Conservation (phyloP, 306 rosid species). For the Lablab purpureus region DNA sequence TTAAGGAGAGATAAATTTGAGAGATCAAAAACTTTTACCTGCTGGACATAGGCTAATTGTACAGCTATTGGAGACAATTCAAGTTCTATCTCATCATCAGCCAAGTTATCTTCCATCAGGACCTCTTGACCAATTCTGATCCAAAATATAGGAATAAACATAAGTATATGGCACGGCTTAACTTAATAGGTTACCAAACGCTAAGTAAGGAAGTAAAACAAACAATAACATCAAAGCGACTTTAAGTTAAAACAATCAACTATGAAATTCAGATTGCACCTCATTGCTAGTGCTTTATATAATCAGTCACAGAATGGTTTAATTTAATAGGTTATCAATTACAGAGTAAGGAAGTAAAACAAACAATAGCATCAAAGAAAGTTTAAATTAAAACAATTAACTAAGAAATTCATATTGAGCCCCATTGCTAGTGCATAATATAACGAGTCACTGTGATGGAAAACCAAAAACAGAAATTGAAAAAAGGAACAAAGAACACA, state of each 20-base stretch:
- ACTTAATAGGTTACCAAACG: constrained; percentile 13
- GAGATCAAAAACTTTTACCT: constrained; percentile 57
- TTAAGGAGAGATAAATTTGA: constrained; percentile 24
- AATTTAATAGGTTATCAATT: background rate
- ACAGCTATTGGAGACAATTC: constrained; percentile 95
- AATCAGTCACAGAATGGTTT: background rate
- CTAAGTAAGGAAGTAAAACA: constrained; percentile 17
- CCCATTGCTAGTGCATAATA: constrained; percentile 31
- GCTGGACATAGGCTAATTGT: constrained; percentile 94
- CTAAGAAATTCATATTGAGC: constrained; percentile 29
- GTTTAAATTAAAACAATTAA: constrained; percentile 21
- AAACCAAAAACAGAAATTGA: too few relatives aligned
- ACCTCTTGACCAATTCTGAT: constrained; percentile 90
- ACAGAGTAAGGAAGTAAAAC: constrained; percentile 1
- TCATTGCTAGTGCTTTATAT: constrained; percentile 29
- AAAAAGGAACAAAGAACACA: too few relatives aligned
- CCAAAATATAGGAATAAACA: constrained; percentile 41
- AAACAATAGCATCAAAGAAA: background rate
- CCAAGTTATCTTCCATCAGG: constrained; percentile 72
- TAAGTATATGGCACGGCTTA: constrained; percentile 11
- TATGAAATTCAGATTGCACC: constrained; percentile 23
- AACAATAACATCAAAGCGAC: background rate
- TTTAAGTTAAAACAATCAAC: constrained; percentile 27
- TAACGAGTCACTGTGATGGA: background rate
- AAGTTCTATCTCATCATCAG: constrained; percentile 84